Percentiles rank a stretch among this genome's conserved stretches.
Conservation (phyloP, 305 asterid species). For the Plantago rigida region DNA sequence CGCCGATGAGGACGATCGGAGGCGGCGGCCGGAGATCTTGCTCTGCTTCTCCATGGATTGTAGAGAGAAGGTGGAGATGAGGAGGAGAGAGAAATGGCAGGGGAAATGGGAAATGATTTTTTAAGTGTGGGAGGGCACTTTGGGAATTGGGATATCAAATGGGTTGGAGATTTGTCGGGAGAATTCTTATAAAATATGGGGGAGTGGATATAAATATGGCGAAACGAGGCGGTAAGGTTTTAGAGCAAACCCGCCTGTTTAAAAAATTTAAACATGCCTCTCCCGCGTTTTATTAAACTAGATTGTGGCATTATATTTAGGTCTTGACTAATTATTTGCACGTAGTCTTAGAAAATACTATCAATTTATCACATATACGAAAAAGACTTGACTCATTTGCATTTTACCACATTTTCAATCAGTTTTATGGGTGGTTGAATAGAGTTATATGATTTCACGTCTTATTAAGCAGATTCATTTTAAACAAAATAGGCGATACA, state of each 20-base stretch:
- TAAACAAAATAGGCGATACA: too few species aligned
- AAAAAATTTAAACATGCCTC: too few species aligned
- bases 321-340: too few species aligned
- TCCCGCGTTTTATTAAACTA: too few species aligned
- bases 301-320: too few species aligned
- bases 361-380: too few species aligned
- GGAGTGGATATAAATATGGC: slow-evolving; percentile 2
- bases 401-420: too few species aligned
- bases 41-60: slow-evolving; percentile 59
- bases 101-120: slow-evolving; percentile 22
- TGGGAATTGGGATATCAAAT: neutral
- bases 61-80: slow-evolving; percentile 18
- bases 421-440: too few species aligned
- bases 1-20: slow-evolving; percentile 40
- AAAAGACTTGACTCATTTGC: too few species aligned
- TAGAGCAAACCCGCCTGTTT: slow-evolving; percentile 9
- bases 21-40: slow-evolving; percentile 58
- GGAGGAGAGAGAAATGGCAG: slow-evolving; percentile 26
- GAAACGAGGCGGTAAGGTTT: neutral
- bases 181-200: neutral
- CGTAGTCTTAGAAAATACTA: too few species aligned
- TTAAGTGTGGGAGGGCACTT: slow-evolving; percentile 11
- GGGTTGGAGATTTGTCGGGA: neutral
- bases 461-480: too few species aligned
- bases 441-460: too few species aligned